These are phyloP conservation scores for Monosporascus sp. DNA, from an alignment of 2,329 filamentous ascomycete genomes.

Conservation along the genomic window DNA sequence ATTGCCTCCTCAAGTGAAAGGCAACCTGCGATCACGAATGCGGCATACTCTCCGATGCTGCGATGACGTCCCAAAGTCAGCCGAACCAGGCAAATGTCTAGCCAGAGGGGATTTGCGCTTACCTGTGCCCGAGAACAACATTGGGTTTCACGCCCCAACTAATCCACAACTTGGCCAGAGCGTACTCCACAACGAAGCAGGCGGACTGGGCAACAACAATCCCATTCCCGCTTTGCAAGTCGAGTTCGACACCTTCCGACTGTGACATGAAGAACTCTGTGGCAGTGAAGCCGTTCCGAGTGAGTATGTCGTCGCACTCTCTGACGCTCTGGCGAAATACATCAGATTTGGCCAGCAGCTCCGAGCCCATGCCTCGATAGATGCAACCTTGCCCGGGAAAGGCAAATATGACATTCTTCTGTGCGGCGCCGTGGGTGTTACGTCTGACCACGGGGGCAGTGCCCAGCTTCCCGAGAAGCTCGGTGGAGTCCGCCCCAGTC, in stretches of 20 bases:
- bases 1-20: conserved; percentile 15
- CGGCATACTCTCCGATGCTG: conserved; percentile 23
- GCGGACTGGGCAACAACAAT: conserved; percentile 21
- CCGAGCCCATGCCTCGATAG: conserved; percentile 25
- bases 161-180: conserved; percentile 23
- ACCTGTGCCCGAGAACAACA: conserved; percentile 19
- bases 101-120: not conserved
- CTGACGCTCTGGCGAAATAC: conserved; percentile 21
- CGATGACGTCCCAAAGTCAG: not conserved
- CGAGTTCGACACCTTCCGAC: conserved; percentile 8
- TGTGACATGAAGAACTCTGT: conserved; percentile 35
- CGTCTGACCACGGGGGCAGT: not conserved
- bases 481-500: conserved; percentile 2
- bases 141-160: conserved; percentile 14
- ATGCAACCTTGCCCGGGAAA: conserved; percentile 31
- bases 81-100: not conserved
- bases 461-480: not conserved
- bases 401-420: conserved; percentile 18
- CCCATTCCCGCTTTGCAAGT: conserved; percentile 2
- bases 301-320: conserved; percentile 19
- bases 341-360: conserved; percentile 21
- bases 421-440: not conserved
- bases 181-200: conserved; percentile 28
- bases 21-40: conserved; percentile 13
- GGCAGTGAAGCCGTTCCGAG: conserved; percentile 21